Conservation (phyloP, 805 yeast genomes). For the Clavispora fructus region DNA sequence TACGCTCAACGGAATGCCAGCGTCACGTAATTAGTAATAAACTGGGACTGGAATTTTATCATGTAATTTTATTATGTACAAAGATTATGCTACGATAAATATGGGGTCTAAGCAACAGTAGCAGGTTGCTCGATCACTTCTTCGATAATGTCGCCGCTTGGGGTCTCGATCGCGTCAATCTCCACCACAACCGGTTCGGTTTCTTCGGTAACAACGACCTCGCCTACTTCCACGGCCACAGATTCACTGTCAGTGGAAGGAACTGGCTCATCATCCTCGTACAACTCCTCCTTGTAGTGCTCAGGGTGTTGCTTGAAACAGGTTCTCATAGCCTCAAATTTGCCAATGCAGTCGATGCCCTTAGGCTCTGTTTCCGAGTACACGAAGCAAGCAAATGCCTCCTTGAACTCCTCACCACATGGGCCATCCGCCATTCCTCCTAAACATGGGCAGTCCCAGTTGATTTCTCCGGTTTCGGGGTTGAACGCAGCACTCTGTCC, state of each 20-base stretch:
- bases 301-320: conserved; percentile 94
- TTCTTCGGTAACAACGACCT: neutral
- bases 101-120: neutral
- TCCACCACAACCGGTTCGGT: neutral
- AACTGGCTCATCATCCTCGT: conserved; percentile 60
- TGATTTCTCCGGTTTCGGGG: conserved; percentile 97
- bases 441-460: conserved; percentile 99
- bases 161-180: neutral
- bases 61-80: neutral
- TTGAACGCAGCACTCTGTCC: conserved; percentile 69
- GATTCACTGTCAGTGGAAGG: conserved; percentile 8
- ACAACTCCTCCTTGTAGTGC: conserved; percentile 84
- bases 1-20: neutral
- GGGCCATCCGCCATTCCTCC: conserved; percentile 99
- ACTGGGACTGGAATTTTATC: neutral
- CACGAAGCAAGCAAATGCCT: conserved; percentile 91
- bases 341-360: conserved; percentile 90
- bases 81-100: neutral
- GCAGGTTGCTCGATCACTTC: neutral
- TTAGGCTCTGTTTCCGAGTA: conserved; percentile 93
- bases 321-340: conserved; percentile 85
- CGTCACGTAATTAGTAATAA: neutral
- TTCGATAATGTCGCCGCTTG: neutral
- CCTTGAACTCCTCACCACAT: conserved; percentile 93
- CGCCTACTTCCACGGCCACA: conserved; percentile 2